Base-by-base conservation (phyloP, 345 rosid genomes). In the Cardamine chenopodiifolia region DNA sequence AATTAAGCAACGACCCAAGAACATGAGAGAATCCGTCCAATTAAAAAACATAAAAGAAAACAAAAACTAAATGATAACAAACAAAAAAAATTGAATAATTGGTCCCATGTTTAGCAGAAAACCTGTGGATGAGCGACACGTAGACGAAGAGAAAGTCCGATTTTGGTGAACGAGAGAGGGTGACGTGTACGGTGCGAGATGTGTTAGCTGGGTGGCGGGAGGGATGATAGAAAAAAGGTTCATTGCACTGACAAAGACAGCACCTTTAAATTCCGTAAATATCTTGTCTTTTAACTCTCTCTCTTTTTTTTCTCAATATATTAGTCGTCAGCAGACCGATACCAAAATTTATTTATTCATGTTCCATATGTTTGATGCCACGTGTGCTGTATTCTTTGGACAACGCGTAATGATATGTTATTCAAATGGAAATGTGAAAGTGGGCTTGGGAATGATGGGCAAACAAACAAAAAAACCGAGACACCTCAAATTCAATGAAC, bases 171-270 rank as follows among this genome's bases (percentile, higher is more conserved):
- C 3, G 49, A 69, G 65, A 75, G 68, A 34, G 56, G 70, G 66
- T 76, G 65, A 76, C 80, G 80, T 76, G 80, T 62, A 76, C 80
- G 80, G 80, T 69, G 12, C 9, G 28, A 69, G 79, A 69, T 76
- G 58, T 32, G 32, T 68, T 68, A 68, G 70, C 68, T 75, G 74
- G 40, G 66, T 76, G 70, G 65, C 79, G 40, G 70, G 70, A 69
- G 65, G 69, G 34, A 68, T 28, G 12, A 15, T 15, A 60, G 59
- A 54, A 11, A 66, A 57, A 61, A 75, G 80, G 49, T 76, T 69
- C 71, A 68, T 61, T 75, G 79, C 68, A 75, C 74, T 68, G 74
- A 75, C 74, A 75, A 60, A 50, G 74, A 75, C 74, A 61, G 8
- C 48, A 0, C 52, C 29, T 37, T 68, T 7, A n/a, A 62, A 50